Conservation (phyloP, 495 filamentous ascomycete genomes). For the Annulohypoxylon stygium region DNA sequence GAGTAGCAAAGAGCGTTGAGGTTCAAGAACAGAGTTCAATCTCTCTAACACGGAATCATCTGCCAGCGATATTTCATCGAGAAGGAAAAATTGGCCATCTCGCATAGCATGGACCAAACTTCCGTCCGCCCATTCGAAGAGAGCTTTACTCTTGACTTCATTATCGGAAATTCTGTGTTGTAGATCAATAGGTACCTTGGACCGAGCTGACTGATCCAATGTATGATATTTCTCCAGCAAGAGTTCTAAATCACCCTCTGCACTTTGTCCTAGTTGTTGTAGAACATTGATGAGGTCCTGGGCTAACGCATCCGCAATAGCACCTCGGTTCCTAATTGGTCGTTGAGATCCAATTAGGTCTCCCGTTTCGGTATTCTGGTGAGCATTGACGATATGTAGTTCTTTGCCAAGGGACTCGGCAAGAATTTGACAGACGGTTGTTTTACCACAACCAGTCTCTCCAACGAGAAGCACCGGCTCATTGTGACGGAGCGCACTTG, state of each 20-base stretch:
- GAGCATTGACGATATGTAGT: constrained; percentile 92
- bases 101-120: constrained; percentile 97
- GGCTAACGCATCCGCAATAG: constrained; percentile 73
- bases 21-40: constrained; percentile 97
- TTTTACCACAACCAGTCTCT: constrained; percentile 98
- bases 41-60: constrained; percentile 98
- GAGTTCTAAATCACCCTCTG: constrained; percentile 49
- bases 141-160: constrained; percentile 74
- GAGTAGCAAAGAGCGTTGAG: constrained; percentile 84
- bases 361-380: constrained; percentile 96
- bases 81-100: constrained; percentile 86
- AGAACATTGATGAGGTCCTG: constrained; percentile 70
- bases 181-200: constrained; percentile 63
- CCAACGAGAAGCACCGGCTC: constrained; percentile 95
- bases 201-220: constrained; percentile 43
- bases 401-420: constrained; percentile 80
- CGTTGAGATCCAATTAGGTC: constrained; percentile 97
- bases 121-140: constrained; percentile 98
- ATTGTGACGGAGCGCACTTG: constrained; percentile 85
- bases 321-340: constrained; percentile 85
- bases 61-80: constrained; percentile 97
- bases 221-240: constrained; percentile 59
- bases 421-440: constrained; percentile 92
- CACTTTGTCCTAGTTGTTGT: constrained; percentile 47
- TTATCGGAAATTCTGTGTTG: constrained; percentile 70